These are phyloP conservation scores for Mortierella claussenii DNA, from an alignment of 192 early-diverging fungal genomes.

Conservation along the genomic window DNA sequence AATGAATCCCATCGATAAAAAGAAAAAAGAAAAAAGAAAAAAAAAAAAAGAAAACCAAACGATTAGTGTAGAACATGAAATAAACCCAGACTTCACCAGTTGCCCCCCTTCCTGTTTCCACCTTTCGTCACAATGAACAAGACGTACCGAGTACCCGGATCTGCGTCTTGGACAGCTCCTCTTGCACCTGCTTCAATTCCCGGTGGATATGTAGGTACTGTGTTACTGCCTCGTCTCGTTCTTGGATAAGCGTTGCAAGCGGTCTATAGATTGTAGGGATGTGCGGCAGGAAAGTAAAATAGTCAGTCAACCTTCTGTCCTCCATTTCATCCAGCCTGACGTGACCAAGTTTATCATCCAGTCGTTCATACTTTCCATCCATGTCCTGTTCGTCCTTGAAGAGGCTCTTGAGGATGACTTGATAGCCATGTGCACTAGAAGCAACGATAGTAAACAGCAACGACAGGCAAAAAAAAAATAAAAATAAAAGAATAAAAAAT, in stretches of 20 bases:
- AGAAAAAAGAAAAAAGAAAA: neutral
- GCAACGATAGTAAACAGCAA: too few species aligned
- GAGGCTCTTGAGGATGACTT: conserved; percentile 20
- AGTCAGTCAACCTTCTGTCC: too few species aligned
- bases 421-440: conserved; percentile 26
- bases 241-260: conserved; percentile 12
- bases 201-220: conserved; percentile 26
- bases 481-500: too few species aligned
- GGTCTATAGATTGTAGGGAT: too few species aligned
- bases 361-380: neutral
- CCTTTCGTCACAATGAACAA: neutral
- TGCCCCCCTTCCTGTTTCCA: neutral
- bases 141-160: neutral
- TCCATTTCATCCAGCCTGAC: too few species aligned
- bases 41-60: neutral
- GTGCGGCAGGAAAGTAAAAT: too few species aligned
- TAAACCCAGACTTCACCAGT: too few species aligned
- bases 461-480: too few species aligned
- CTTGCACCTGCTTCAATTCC: conserved; percentile 16
- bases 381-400: conserved; percentile 17
- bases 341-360: too few species aligned
- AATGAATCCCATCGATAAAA: too few species aligned
- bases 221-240: conserved; percentile 34
- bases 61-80: too few species aligned
- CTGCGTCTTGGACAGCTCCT: conserved; percentile 13